These are phyloP conservation scores for Tetragonia tetragonoides DNA, from an alignment of 148 eudicot genomes.

Conservation along the genomic window DNA sequence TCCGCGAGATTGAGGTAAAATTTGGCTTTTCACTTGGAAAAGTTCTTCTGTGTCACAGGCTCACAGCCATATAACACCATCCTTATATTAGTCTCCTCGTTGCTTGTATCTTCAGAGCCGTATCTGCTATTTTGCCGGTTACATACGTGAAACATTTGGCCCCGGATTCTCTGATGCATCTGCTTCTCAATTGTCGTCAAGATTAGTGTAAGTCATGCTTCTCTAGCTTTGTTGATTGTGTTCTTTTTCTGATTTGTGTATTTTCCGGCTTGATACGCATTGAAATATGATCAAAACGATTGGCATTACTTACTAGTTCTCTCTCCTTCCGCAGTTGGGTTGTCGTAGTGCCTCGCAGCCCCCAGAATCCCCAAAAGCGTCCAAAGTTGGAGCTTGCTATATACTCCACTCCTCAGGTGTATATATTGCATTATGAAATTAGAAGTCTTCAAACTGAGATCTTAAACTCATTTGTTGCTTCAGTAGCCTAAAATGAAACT, in stretches of 20 bases:
- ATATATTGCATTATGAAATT: background rate
- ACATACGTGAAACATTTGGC: constrained; percentile 45
- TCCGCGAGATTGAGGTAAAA: constrained; percentile 52
- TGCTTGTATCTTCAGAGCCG: constrained; percentile 34
- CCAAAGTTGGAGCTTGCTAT: constrained; percentile 43
- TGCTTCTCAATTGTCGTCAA: constrained; percentile 42
- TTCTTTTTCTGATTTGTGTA: background rate
- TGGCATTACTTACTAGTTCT: background rate
- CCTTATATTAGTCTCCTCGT: background rate
- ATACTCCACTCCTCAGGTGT: constrained; percentile 49
- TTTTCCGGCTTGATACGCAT: background rate
- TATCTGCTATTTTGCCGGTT: constrained; percentile 52
- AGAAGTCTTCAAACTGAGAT: background rate
- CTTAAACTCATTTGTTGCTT: background rate
- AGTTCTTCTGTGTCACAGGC: background rate
- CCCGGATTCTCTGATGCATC: constrained; percentile 53
- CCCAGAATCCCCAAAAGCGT: constrained; percentile 31
- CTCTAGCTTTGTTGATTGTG: background rate
- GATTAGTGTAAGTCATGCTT: constrained; percentile 42
- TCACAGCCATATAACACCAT: background rate
- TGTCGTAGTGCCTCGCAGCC: constrained; percentile 49
- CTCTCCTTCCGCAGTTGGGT: constrained; percentile 47
- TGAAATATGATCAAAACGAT: too few species aligned
- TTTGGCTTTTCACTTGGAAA: background rate
- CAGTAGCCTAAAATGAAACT: background rate